Base-by-base conservation (phyloP, 345 rosid genomes). In the Jatropha curcas region DNA sequence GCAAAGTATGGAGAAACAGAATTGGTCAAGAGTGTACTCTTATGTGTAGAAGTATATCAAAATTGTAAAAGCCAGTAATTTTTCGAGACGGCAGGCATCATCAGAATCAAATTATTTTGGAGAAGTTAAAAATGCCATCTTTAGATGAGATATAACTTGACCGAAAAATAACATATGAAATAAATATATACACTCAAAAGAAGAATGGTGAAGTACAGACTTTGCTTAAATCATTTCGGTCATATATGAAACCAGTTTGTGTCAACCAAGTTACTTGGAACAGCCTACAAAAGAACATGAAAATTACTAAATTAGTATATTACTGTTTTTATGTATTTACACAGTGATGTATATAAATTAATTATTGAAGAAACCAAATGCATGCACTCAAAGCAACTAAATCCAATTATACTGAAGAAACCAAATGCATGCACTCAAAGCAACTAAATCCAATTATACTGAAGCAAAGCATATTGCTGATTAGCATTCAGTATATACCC, bases 181-280 rank as follows among this genome's bases (percentile, higher is more conserved):
- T 71, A 25, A 57, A 66, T 17, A 41, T 41, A 60, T 5, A 75
- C 14, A 25, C 46, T 35, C 14, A 16, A 14, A 65, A 65, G 58
- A n/a, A 70, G 70, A 76, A 67, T 52, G 60, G 7, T 24, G 50
- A 80, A 83, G 86, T 71, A 88, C 98, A 85, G 69, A 96, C 99
- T 86, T 88, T 87, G 84, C 73, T 85, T 83, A 96, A 79, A 74
- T 90, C 81, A 80, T 72, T 80, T 65, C 83, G 77, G 72, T 94
- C 94, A 84, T 94, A 94, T 50, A 86, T 83, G 96, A 90, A 93
- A 79, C 98, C 99, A 41, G 80, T 86, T n/a, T 81, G 75, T 58
- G 85, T 87, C 97, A 87, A 75, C 99, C 98, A 95, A 77, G 93
- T 85, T 57, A 95, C 90, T 90, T 95, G 99, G 77, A 84, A 85